Evolutionary conservation across 2,329 filamentous ascomycete genomes (phyloP).

Genomic region (Cladosporium austrohemisphaericum): DNA sequence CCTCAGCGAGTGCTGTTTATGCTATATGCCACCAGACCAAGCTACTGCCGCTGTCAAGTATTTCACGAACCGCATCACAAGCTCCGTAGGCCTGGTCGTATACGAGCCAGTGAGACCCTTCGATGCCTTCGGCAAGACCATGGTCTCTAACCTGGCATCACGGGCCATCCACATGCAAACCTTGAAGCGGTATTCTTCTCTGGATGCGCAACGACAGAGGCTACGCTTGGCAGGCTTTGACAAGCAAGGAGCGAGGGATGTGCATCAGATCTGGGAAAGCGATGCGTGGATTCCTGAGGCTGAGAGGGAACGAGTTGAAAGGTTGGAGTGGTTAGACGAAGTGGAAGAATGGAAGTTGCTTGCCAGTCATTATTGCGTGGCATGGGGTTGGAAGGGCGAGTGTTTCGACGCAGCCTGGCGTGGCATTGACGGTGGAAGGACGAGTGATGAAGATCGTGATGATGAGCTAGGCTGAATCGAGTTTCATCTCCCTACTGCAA

Average conservation of each 20-base stretch:
- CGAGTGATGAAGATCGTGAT: constrained; percentile 15
- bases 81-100: constrained; percentile 60
- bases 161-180: constrained; percentile 83
- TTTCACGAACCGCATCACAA: constrained; percentile 37
- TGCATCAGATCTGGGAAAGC: constrained; percentile 64
- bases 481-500: too few relatives aligned
- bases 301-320: constrained; percentile 77
- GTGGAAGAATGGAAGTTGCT: constrained; percentile 90
- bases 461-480: too few relatives aligned
- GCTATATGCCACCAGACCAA: constrained; percentile 69
- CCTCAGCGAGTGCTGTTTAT: constrained; percentile 91
- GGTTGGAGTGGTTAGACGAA: constrained; percentile 85
- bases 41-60: constrained; percentile 49
- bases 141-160: constrained; percentile 83
- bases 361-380: constrained; percentile 82
- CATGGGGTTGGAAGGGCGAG: constrained; percentile 72
- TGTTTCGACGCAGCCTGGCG: constrained; percentile 2
- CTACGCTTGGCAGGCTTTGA: constrained; percentile 65
- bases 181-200: constrained; percentile 65
- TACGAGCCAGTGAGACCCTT: constrained; percentile 86
- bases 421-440: constrained; percentile 14
- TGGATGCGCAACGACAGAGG: constrained; percentile 64
- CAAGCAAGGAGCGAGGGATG: constrained; percentile 54
- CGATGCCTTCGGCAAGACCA: constrained; percentile 84
- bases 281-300: constrained; percentile 63